These are phyloP conservation scores for Diplocarpon rosae DNA, from an alignment of 2,329 filamentous ascomycete genomes.

Conservation along the genomic window DNA sequence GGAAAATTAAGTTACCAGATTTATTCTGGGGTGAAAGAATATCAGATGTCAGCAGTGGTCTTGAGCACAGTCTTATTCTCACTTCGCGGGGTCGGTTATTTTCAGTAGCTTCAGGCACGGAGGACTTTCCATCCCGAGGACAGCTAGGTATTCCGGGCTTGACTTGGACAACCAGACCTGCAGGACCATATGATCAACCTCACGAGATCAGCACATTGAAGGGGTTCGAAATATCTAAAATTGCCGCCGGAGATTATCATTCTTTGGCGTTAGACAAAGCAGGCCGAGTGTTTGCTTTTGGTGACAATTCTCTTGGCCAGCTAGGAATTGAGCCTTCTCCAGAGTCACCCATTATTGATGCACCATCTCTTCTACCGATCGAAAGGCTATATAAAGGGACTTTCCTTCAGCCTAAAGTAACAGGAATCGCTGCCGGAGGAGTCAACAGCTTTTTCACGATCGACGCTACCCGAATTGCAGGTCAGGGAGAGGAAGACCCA, in stretches of 20 bases:
- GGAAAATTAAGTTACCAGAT: conserved; percentile 53
- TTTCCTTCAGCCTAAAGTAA: conserved; percentile 54
- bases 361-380: conserved; percentile 59
- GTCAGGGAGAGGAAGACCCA: conserved; percentile 32
- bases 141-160: conserved; percentile 82
- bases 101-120: conserved; percentile 70
- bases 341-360: conserved; percentile 51
- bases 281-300: conserved; percentile 75
- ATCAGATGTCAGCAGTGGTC: conserved; percentile 61
- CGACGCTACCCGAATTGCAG: conserved; percentile 55
- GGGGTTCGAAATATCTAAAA: conserved; percentile 58
- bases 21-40: conserved; percentile 63
- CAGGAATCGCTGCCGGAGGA: conserved; percentile 73
- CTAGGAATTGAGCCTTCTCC: conserved; percentile 66
- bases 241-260: conserved; percentile 81
- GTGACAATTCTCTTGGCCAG: conserved; percentile 86
- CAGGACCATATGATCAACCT: conserved; percentile 68
- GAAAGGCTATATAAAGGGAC: conserved; percentile 62
- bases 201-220: conserved; percentile 67
- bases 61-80: conserved; percentile 78
- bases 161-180: conserved; percentile 65
- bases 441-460: conserved; percentile 79
- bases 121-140: conserved; percentile 68
- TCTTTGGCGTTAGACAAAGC: conserved; percentile 66
- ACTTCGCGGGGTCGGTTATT: conserved; percentile 81